A percentile compares a stretch with the other conserved stretches of the same genome.
Conservation (phyloP, 805 yeast genomes). For the Metschnikowia anglica region DNA sequence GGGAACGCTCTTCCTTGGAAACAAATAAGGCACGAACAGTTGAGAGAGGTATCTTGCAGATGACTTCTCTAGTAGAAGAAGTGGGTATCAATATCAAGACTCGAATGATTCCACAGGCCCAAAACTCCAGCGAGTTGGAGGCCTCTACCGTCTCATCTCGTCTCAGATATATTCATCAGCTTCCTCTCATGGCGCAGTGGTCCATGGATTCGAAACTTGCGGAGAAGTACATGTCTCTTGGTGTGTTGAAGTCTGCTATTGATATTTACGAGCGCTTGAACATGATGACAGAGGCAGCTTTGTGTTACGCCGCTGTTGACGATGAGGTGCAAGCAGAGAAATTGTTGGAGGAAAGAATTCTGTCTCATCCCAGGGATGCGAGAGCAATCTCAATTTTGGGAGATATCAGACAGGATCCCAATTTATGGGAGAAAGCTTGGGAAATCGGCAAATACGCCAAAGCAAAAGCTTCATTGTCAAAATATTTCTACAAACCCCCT, state of each 20-base stretch:
- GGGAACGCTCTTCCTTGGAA: conserved; percentile 88
- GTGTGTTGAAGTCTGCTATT: conserved; percentile 81
- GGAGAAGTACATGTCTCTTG: conserved; percentile 80
- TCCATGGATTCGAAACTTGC: conserved; percentile 78
- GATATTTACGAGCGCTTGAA: conserved; percentile 82
- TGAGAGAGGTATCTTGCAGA: conserved; percentile 90
- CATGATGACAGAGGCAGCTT: conserved; percentile 78
- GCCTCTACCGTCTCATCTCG: conserved; percentile 49
- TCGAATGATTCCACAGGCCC: conserved; percentile 49
- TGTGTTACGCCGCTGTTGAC: conserved; percentile 86
- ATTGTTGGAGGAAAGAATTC: conserved; percentile 54
- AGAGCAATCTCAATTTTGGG: conserved; percentile 83
- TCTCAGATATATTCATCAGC: conserved; percentile 64
- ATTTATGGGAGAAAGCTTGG: conserved; percentile 86
- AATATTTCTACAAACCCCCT: conserved; percentile 69
- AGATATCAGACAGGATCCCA: conserved; percentile 75
- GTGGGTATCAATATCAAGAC: conserved; percentile 65
- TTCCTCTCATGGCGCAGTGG: conserved; percentile 85
- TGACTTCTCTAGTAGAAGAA: conserved; percentile 90
- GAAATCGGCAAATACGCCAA: conserved; percentile 74
- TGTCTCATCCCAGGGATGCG: conserved; percentile 67
- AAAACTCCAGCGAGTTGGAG: conserved; percentile 25
- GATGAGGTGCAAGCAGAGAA: conserved; percentile 64
- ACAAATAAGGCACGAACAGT: conserved; percentile 78
- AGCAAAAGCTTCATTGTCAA: conserved; percentile 82